phyloP scores from a whole-genome alignment of 2,329 filamentous ascomycete genomes.

The Aspergillus thermomutatus region DNA sequence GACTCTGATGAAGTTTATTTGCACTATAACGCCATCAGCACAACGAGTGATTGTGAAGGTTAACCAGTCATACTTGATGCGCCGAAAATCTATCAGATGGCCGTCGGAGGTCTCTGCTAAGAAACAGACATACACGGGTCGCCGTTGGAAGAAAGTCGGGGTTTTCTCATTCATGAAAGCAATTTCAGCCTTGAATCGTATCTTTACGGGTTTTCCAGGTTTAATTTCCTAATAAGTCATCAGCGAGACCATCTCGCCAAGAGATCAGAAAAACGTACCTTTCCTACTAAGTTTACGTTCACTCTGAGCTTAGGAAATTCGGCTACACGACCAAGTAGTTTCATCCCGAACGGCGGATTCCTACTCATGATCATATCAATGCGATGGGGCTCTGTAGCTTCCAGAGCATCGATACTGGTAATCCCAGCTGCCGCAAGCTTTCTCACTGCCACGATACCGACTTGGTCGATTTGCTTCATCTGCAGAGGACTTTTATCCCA shows the following conservation, averaged over 20 bases:
- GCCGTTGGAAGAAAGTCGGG: constrained; percentile 61
- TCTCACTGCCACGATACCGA: constrained; percentile 72
- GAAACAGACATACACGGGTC: constrained; percentile 67
- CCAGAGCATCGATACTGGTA: constrained; percentile 67
- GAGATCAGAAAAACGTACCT: constrained; percentile 38
- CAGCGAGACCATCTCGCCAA: constrained; percentile 8
- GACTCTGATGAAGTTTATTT: constrained; percentile 59
- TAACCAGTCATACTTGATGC: constrained; percentile 48
- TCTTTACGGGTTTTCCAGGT: constrained; percentile 45
- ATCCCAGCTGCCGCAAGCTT: constrained; percentile 72
- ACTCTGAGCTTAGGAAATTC: constrained; percentile 69
- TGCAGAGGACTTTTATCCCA: constrained; percentile 84
- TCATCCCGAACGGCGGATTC: constrained; percentile 78
- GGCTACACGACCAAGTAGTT: constrained; percentile 61
- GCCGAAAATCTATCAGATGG: constrained; percentile 63
- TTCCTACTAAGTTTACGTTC: constrained; percentile 49
- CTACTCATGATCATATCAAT: constrained; percentile 75
- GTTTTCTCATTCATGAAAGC: constrained; percentile 67
- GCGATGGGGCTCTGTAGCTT: constrained; percentile 61
- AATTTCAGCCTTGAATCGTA: constrained; percentile 64
- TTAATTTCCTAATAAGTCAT: constrained; percentile 28
- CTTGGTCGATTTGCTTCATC: constrained; percentile 74
- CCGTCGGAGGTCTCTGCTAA: constrained; percentile 70
- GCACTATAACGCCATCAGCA: constrained; percentile 46
- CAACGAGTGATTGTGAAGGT: constrained; percentile 15